Evolutionary conservation across 441 rosid genomes (phyloP).

Genomic region (Biscutella auriculata): DNA sequence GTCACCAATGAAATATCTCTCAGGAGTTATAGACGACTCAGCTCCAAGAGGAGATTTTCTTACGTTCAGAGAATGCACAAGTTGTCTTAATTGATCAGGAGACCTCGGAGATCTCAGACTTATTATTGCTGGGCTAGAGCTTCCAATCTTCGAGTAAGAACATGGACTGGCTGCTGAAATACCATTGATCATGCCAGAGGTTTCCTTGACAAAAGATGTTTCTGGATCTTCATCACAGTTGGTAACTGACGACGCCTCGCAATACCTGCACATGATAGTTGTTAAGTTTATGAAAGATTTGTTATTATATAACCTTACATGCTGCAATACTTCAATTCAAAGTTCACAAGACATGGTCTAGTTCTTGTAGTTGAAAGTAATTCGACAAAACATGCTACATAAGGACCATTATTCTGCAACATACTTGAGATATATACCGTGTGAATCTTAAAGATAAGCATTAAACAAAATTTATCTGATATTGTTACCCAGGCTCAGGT

Average conservation of each 20-base stretch:
- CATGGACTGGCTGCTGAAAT: constrained; percentile 34
- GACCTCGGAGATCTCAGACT: constrained; percentile 41
- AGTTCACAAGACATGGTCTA: constrained; percentile 2
- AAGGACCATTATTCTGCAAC: neutral
- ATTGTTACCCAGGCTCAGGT: constrained; percentile 50
- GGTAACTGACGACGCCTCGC: constrained; percentile 23
- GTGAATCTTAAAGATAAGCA: neutral
- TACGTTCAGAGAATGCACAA: constrained; percentile 25
- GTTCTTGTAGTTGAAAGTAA: constrained; percentile 1
- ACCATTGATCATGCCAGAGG: constrained; percentile 29
- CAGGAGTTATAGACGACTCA: constrained; percentile 35
- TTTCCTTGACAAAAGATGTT: constrained; percentile 44
- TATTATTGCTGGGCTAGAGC: constrained; percentile 34
- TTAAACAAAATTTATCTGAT: constrained; percentile 5
- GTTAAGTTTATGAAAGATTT: neutral
- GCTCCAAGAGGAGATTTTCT: constrained; percentile 24
- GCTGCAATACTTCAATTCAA: neutral
- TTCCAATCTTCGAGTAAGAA: constrained; percentile 36
- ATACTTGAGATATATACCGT: neutral
- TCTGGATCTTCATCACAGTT: constrained; percentile 46
- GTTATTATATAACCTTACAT: neutral
- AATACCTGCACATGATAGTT: constrained; percentile 39
- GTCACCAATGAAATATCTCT: constrained; percentile 26
- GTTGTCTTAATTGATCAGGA: constrained; percentile 36
- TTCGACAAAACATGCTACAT: neutral